phyloP scores from a whole-genome alignment of 2,329 filamentous ascomycete species.

The Fusarium irregulare region DNA sequence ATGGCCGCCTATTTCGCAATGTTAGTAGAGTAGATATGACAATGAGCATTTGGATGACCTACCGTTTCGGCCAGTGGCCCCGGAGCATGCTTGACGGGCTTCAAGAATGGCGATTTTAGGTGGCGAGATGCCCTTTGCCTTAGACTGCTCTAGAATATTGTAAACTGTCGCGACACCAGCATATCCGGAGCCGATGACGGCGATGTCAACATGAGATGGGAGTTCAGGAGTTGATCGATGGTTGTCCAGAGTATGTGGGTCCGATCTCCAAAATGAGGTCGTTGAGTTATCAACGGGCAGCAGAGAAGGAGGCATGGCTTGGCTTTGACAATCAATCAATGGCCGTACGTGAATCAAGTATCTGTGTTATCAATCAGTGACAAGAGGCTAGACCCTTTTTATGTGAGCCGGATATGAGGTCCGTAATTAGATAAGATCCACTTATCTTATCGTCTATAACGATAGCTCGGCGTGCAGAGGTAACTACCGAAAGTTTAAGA shows the following conservation, averaged over 20 bases:
- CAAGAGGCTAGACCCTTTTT: neutral
- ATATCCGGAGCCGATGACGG: neutral
- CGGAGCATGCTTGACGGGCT: conserved; percentile 7
- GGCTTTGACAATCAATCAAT: neutral
- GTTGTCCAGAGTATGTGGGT: neutral
- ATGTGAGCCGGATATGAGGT: neutral
- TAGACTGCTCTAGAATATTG: neutral
- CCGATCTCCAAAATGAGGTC: conserved; percentile 3
- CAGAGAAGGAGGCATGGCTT: neutral
- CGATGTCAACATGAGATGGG: neutral
- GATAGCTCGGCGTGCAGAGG: neutral
- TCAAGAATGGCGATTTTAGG: conserved; percentile 7
- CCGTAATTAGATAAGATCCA: neutral
- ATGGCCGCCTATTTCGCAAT: neutral
- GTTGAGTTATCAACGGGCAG: neutral
- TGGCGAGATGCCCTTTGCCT: neutral
- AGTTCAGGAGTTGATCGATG: conserved; percentile 3
- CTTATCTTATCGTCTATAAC: neutral
- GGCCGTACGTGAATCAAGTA: neutral
- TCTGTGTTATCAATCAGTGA: neutral
- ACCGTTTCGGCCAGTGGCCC: conserved; percentile 5
- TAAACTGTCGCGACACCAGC: conserved; percentile 2
- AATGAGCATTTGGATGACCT: rapidly evolving
- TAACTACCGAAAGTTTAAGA: neutral
- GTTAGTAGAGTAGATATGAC: rapidly evolving